These are phyloP conservation scores for Globisporangium uncinulatum DNA, from an alignment of 352 stramenopile species.

Conservation along the genomic window DNA sequence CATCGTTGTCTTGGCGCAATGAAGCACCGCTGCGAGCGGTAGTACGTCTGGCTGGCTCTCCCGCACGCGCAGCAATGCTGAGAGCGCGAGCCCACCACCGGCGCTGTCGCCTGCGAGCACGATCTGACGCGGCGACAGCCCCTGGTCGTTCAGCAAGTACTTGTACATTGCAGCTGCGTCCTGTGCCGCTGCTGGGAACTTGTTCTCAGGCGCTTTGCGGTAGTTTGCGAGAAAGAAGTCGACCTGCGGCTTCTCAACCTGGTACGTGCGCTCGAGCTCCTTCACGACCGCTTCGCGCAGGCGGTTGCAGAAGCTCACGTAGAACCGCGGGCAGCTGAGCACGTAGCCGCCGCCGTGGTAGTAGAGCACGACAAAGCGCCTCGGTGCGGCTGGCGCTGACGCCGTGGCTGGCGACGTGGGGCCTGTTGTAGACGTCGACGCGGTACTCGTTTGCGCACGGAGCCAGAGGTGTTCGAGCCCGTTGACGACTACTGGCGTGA, in stretches of 20 bases:
- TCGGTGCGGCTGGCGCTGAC: not conserved
- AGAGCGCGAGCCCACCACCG: conserved; percentile 33
- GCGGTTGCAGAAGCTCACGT: conserved; percentile 11
- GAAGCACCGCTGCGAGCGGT: conserved; percentile 25
- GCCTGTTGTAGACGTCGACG: not conserved
- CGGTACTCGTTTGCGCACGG: not conserved
- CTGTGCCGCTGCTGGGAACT: conserved; percentile 29
- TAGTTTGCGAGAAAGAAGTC: conserved; percentile 48
- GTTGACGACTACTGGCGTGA: conserved; percentile 24
- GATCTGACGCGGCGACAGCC: conserved; percentile 28
- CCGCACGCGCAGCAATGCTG: conserved; percentile 30
- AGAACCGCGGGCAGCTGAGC: conserved; percentile 8
- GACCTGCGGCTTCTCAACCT: conserved; percentile 18
- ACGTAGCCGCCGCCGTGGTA: conserved; percentile 16
- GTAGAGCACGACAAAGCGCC: conserved; percentile 11
- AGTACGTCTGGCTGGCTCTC: conserved; percentile 14
- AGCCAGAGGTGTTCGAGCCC: conserved; percentile 46
- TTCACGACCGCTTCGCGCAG: conserved; percentile 15
- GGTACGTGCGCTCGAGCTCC: conserved; percentile 15
- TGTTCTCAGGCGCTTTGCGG: conserved; percentile 38
- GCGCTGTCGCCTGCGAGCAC: conserved; percentile 41
- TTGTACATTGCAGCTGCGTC: conserved; percentile 39
- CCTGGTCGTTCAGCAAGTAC: conserved; percentile 27
- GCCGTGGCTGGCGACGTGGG: conserved; percentile 1
- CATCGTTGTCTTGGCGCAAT: conserved; percentile 29